Base-by-base conservation (phyloP, 805 yeast genomes). In the Ogataea polymorpha region DNA sequence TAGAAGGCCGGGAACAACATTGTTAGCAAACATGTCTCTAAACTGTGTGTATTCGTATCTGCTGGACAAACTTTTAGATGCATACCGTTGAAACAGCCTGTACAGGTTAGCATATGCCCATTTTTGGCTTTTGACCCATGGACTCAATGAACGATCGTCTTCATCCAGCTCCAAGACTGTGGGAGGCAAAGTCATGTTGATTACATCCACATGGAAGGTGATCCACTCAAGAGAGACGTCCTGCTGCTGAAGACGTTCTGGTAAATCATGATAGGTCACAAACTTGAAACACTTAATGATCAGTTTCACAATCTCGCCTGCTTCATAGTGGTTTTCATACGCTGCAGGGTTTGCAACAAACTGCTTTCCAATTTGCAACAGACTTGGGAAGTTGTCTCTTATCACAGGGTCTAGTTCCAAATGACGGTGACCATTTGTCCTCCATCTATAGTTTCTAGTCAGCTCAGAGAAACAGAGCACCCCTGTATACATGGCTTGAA, bases 31-130 rank as follows among this genome's bases (percentile, higher is more conserved):
- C 38, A 76, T 49, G 2, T 61, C 54, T 41, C 77, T 74, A 62
- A 87, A 93, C 2, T 69, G 75, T n/a, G 67, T 70, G 54, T 86
- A 86, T 16, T 69, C 67, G 52, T 71, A 77, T 47, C 74, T 78
- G 39, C 59, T 60, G 1, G 71, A 52, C 32, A 74, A 53, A 18
- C 64, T 64, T 16, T 62, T 62, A 0, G 86, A 74, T 1, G 83
- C 87, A 56, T 84, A 89, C 52, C 91, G 73, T 39, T 73, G 74
- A 54, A 86, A 86, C 3, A 89, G 59, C 50, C 95, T 75, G 50
- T 72, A 75, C 29, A 90, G 59, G 59, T 86, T 88, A 17, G 87
- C 88, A 55, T 80, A 80, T 1, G 95, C 78, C 97, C 98, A 91
- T 61, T 91, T 93, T 66, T 75, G 90, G 51, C 79, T 76, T 64